Base-by-base conservation (phyloP, 345 rosid species). In the Salix brachista region DNA sequence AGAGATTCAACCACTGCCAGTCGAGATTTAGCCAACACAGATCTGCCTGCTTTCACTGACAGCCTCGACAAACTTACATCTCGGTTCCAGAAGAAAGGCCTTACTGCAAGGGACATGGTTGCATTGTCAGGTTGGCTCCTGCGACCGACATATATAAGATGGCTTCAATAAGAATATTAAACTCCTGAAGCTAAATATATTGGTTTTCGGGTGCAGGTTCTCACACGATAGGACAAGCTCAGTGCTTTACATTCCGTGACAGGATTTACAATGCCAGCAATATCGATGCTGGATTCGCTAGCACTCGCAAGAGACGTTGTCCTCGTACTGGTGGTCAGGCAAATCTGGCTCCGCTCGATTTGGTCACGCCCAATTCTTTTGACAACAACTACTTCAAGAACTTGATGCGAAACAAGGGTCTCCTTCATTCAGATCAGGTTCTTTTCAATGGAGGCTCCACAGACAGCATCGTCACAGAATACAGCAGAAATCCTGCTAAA, bases 331-430 rank as follows among this genome's bases (percentile, higher is more conserved):
- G 69, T 9, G n/a, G 44, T 0, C 0, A 8, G 1, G 0, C 5
- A 6, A 66, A 5, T 34, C 18, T 66, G 19, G 69, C 69, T 19
- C 32, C 66, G 0, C 30, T 62, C 17, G 66, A 62, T 62, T 62
- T 62, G 36, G 66, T 62, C 18, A 62, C 66, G 0, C 66, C 66
- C 66, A 62, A 62, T 4, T 62, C 66, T 62, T 62, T 62, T 26
- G 66, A 62, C 41, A 34, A 30, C 42, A 66, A 34, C 19, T 66
- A 66, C 69, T 66, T 66, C 42, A 66, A 66, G 69, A 66, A 66
- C 8, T 4, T 66, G 69, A 66, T 66, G 41, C 69, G 3, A 18
- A 66, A 36, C 8, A 66, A 66, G 69, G 69, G 69, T 36, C 69
- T 66, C 34, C 69, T 66, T 30, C 37, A 66, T 1, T 66, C 69